Percentiles rank a stretch among this genome's conserved stretches.
Conservation (phyloP, 305 asterid genomes). For the Nicotiana rustica region DNA sequence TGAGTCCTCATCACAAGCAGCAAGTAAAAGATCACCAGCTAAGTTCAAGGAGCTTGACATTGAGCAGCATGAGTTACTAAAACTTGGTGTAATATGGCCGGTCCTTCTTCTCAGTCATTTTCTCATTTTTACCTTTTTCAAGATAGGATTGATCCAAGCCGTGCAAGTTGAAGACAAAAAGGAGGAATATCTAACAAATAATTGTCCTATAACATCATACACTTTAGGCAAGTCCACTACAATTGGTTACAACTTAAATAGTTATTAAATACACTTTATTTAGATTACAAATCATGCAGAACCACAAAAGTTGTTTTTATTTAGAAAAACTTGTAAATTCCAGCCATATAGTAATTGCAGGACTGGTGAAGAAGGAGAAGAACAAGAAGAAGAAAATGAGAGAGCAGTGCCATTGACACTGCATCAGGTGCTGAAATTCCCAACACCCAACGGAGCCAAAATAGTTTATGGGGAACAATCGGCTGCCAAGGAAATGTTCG, state of each 20-base stretch:
- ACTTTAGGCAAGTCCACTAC: no score
- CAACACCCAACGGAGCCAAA: no score
- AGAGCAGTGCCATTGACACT: background rate
- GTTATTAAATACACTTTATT: no score
- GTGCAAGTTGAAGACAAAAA: constrained; percentile 13
- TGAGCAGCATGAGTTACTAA: background rate
- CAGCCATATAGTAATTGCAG: background rate
- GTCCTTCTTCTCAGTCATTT: background rate
- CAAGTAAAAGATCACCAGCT: background rate
- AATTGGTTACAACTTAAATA: no score
- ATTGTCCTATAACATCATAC: background rate
- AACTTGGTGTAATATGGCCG: background rate
- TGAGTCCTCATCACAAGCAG: no score
- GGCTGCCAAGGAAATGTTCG: no score
- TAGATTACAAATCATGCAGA: background rate
- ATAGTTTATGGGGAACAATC: no score
- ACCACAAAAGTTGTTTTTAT: background rate
- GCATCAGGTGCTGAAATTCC: no score
- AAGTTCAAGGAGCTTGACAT: background rate
- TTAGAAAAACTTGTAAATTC: background rate
- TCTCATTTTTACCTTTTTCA: background rate
- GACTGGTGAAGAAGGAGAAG: background rate
- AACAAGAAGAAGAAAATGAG: background rate
- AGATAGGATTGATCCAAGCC: background rate
- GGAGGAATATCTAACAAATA: background rate